Percentiles rank a stretch among this genome's conserved stretches.
Evolutionary conservation across 1,284 basidiomycete genomes (phyloP).

Genomic region (Hemileia vastatrix): DNA sequence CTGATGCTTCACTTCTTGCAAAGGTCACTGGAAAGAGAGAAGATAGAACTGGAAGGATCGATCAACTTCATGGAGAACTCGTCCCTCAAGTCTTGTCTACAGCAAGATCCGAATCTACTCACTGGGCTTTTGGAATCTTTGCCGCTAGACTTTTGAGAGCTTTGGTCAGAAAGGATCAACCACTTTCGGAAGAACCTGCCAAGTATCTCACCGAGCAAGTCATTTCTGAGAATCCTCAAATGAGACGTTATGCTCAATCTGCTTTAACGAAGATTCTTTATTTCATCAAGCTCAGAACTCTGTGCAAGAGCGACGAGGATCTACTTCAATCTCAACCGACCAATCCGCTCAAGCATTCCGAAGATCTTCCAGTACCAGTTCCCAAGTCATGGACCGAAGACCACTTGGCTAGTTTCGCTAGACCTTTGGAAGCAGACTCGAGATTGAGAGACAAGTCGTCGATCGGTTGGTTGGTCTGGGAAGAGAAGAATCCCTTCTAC

Average conservation of each 20-base stretch:
- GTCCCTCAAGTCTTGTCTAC: conserved; percentile 28
- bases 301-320: conserved; percentile 55
- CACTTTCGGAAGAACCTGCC: conserved; percentile 27
- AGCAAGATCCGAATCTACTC: conserved; percentile 30
- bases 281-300: conserved; percentile 74
- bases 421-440: conserved; percentile 25
- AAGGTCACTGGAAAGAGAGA: conserved; percentile 26
- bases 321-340: conserved; percentile 69
- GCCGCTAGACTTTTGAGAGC: conserved; percentile 33
- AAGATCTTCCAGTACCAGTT: conserved; percentile 48
- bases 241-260: conserved; percentile 52
- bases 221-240: conserved; percentile 66
- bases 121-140: conserved; percentile 39
- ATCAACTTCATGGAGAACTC: conserved; percentile 30
- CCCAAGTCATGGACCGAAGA: conserved; percentile 28
- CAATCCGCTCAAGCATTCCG: conserved; percentile 53
- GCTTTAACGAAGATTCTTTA: conserved; percentile 64
- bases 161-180: conserved; percentile 35
- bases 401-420: conserved; percentile 29
- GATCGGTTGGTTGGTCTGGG: conserved; percentile 81
- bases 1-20: conserved; percentile 24
- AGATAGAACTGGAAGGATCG: conserved; percentile 23
- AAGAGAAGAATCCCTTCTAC: conserved; percentile 50
- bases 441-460: conserved; percentile 62
- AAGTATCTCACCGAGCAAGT: conserved; percentile 36